Conservation (phyloP, 495 filamentous ascomycete species). For the Penicillium waksmanii region DNA sequence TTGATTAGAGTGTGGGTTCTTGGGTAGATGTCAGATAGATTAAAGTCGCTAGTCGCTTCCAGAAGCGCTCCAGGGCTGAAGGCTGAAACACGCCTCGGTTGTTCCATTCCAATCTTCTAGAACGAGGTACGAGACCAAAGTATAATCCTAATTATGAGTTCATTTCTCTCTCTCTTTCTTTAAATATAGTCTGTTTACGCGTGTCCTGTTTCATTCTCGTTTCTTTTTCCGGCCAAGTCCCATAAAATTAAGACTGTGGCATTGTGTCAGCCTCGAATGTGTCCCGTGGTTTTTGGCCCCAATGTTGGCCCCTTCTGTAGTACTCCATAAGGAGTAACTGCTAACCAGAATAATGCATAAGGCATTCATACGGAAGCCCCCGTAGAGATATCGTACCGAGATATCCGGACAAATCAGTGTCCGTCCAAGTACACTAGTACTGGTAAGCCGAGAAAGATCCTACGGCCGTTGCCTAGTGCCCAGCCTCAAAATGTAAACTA, state of each 20-base stretch:
- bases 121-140: not conserved
- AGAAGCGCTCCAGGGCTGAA: constrained; percentile 2
- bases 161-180: too few relatives aligned
- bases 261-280: too few relatives aligned
- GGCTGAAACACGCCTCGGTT: constrained; percentile 6
- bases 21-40: constrained; percentile 6
- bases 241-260: too few relatives aligned
- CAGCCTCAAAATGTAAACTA: not conserved
- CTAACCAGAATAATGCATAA: too few relatives aligned
- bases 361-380: too few relatives aligned
- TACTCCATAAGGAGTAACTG: too few relatives aligned
- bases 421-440: not conserved
- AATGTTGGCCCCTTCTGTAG: too few relatives aligned
- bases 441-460: not conserved
- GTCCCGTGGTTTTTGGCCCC: too few relatives aligned
- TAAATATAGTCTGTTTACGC: too few relatives aligned
- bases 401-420: constrained; percentile 5
- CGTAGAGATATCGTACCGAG: constrained; percentile 3
- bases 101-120: not conserved
- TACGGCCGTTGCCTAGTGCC: constrained; percentile 1
- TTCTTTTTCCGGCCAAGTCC: too few relatives aligned
- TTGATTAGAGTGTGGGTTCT: not conserved
- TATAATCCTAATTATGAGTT: not conserved
- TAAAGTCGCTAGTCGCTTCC: constrained; percentile 6
- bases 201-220: too few relatives aligned